These are phyloP conservation scores for Schrenkiella parvula DNA, from an alignment of 345 rosid genomes.

Conservation along the genomic window DNA sequence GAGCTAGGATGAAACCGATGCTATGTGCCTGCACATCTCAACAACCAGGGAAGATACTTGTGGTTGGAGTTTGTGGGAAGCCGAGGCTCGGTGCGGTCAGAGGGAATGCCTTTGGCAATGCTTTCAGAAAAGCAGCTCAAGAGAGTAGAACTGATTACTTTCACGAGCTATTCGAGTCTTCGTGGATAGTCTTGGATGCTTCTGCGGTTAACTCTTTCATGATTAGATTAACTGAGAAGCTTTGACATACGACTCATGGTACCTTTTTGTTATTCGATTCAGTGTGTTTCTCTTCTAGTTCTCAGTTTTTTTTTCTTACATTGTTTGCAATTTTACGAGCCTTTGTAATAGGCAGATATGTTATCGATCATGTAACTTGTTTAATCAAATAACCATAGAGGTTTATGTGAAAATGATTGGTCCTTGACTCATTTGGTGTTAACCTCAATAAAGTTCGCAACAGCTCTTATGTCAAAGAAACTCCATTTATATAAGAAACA, in stretches of 20 bases:
- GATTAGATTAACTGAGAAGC: conserved; percentile 80
- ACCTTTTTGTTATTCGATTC: background rate
- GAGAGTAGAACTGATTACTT: conserved; percentile 81
- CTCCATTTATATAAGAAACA: background rate
- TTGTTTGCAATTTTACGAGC: conserved; percentile 15
- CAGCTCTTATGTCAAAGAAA: background rate
- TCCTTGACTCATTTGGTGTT: background rate
- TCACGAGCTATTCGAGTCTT: conserved; percentile 95
- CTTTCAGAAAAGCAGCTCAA: conserved; percentile 81
- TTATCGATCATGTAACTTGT: conserved; percentile 21
- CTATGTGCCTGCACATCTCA: conserved; percentile 78
- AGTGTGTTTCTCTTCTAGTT: conserved; percentile 2
- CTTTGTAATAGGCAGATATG: conserved; percentile 18
- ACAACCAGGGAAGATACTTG: conserved; percentile 66
- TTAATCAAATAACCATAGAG: conserved; percentile 19
- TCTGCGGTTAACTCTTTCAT: conserved; percentile 79
- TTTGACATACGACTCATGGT: conserved; percentile 37
- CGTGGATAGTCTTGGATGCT: conserved; percentile 86
- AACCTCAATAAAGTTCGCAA: background rate
- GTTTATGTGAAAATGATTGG: conserved; percentile 5
- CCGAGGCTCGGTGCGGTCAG: conserved; percentile 86
- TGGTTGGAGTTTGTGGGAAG: conserved; percentile 91
- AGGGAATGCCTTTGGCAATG: conserved; percentile 88
- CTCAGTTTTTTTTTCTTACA: background rate
- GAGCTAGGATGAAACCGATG: conserved; percentile 88